phyloP scores from a whole-genome alignment of 495 filamentous ascomycete genomes.

The Aspergillus ostianus region DNA sequence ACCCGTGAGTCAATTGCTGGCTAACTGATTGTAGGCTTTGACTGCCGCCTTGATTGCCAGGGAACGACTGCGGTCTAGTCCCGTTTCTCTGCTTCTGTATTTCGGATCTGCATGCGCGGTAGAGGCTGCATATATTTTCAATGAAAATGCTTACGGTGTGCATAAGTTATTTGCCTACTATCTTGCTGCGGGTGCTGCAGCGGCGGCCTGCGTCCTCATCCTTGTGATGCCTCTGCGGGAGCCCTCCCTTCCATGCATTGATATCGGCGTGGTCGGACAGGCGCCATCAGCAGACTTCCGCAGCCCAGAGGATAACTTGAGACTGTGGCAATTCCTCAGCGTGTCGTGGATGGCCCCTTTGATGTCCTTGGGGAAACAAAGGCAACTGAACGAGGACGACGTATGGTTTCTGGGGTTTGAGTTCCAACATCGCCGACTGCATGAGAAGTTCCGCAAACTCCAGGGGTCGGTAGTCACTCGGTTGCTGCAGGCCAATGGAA shows the following conservation, averaged over 20 bases:
- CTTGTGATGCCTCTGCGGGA: conserved; percentile 72
- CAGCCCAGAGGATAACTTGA: conserved; percentile 80
- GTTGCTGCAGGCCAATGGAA: conserved; percentile 68
- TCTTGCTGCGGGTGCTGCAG: conserved; percentile 39
- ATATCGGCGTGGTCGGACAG: conserved; percentile 59
- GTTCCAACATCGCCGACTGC: conserved; percentile 71
- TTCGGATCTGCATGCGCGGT: conserved; percentile 36
- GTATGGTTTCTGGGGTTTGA: conserved; percentile 75
- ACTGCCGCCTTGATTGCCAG: conserved; percentile 43
- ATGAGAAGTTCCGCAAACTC: conserved; percentile 70
- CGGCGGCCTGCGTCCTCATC: conserved; percentile 50
- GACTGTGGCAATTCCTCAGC: conserved; percentile 76
- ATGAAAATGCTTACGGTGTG: conserved; percentile 18
- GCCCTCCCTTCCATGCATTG: conserved; percentile 51
- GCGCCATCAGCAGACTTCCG: conserved; percentile 58
- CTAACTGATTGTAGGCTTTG: conserved; percentile 33
- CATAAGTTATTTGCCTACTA: conserved; percentile 38
- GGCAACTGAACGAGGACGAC: conserved; percentile 70
- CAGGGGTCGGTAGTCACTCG: conserved; percentile 66
- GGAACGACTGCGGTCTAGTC: conserved; percentile 48
- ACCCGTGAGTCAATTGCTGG: background rate
- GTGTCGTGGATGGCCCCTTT: conserved; percentile 81
- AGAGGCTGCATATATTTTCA: conserved; percentile 38
- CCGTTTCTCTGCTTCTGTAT: conserved; percentile 33
- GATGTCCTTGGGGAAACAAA: conserved; percentile 57